Percentiles rank a stretch among this genome's conserved stretches.
Conservation (phyloP, 768 basidiomycete genomes). For the Tricholoma hemisulphureum region DNA sequence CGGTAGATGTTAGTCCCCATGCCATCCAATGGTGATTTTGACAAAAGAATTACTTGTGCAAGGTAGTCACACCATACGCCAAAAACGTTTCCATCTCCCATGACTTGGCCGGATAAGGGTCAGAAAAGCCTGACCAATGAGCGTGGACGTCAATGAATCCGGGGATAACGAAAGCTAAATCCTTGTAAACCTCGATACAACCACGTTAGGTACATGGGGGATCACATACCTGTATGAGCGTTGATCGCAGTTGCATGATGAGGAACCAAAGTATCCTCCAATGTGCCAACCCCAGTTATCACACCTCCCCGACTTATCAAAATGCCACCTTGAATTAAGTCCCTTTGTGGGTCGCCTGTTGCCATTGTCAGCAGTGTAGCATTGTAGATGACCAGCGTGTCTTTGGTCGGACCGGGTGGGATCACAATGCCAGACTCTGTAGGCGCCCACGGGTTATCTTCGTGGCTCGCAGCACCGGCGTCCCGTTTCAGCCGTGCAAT, state of each 20-base stretch:
- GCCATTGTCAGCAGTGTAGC: conserved; percentile 73
- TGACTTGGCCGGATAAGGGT: conserved; percentile 57
- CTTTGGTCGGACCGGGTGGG: conserved; percentile 25
- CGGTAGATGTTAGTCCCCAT: background rate
- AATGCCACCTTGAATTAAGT: conserved; percentile 53
- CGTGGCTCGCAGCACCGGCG: conserved; percentile 27
- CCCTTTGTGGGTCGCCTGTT: conserved; percentile 44
- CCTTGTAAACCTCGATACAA: background rate
- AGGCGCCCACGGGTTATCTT: conserved; percentile 18
- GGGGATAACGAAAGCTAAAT: conserved; percentile 59
- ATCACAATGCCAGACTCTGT: background rate
- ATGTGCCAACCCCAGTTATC: conserved; percentile 48
- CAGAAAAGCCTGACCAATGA: conserved; percentile 61
- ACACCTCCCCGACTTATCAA: conserved; percentile 56
- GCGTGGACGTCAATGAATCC: conserved; percentile 79
- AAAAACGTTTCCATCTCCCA: conserved; percentile 79
- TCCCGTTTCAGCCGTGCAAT: conserved; percentile 57
- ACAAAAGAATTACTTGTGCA: conserved; percentile 61
- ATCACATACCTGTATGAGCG: conserved; percentile 55
- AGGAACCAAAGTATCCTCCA: conserved; percentile 27
- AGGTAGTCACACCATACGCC: conserved; percentile 71
- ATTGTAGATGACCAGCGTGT: conserved; percentile 59
- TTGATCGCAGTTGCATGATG: conserved; percentile 48
- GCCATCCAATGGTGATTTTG: background rate
- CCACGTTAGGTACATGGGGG: background rate